Conservation (phyloP, 2,329 filamentous ascomycete species). For the Coniosporium tulheliwenetii region DNA sequence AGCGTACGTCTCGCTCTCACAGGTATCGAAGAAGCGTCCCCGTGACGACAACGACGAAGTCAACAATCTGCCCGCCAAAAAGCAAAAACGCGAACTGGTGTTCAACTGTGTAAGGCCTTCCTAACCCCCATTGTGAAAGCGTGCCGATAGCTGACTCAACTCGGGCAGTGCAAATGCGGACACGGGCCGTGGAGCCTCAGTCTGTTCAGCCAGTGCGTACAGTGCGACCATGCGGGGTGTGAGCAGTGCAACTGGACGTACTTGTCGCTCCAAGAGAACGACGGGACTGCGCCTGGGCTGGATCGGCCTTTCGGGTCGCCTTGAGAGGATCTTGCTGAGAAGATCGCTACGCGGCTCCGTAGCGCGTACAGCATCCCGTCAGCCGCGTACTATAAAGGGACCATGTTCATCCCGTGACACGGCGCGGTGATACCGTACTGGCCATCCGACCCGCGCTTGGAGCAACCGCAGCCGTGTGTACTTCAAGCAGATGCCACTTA, state of each 20-base stretch:
- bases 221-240: not conserved
- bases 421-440: no score
- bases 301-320: not conserved
- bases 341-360: no score
- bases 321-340: not conserved
- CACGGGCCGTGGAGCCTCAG: not conserved
- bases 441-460: no score
- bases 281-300: not conserved
- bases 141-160: not conserved
- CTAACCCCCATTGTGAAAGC: not conserved
- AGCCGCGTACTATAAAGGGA: no score
- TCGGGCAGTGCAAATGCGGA: not conserved
- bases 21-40: not conserved
- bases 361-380: no score
- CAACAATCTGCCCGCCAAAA: not conserved
- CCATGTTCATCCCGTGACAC: no score
- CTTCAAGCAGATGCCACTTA: no score
- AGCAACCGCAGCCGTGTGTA: no score
- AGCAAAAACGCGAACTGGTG: not conserved
- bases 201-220: not conserved
- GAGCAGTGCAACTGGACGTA: not conserved
- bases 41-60: not conserved
- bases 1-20: not conserved
- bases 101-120: not conserved
- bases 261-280: no score